These are phyloP conservation scores for Starmerella vitae DNA, from an alignment of 805 yeast genomes.

Conservation along the genomic window DNA sequence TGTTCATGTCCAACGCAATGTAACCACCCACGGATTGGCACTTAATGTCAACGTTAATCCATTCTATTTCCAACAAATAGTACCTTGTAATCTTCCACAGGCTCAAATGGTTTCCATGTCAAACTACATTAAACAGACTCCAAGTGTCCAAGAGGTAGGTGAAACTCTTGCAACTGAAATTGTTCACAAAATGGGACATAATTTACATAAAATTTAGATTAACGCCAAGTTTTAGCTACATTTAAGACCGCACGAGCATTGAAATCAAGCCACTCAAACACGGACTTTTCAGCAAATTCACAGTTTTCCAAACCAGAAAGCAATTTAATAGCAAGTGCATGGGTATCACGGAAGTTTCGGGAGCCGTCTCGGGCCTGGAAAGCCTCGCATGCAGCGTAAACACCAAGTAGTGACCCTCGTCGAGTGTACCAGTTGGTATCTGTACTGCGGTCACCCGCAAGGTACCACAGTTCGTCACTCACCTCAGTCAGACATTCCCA, in stretches of 20 bases:
- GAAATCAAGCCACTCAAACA: constrained; percentile 68
- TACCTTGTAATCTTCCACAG: constrained; percentile 74
- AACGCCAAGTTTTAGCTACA: constrained; percentile 31
- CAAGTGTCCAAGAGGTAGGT: constrained; percentile 32
- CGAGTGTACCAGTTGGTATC: constrained; percentile 93
- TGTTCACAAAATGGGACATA: constrained; percentile 3
- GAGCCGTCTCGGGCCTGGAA: constrained; percentile 69
- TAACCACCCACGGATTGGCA: constrained; percentile 83
- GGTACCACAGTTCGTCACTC: constrained; percentile 70
- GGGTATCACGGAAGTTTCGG: constrained; percentile 40
- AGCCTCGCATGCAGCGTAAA: constrained; percentile 58
- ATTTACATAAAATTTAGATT: not conserved
- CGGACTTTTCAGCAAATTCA: constrained; percentile 48
- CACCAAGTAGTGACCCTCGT: constrained; percentile 52
- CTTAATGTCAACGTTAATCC: constrained; percentile 67
- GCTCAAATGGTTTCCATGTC: constrained; percentile 39
- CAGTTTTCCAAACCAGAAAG: constrained; percentile 39
- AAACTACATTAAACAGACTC: constrained; percentile 6
- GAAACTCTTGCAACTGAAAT: constrained; percentile 30
- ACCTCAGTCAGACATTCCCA: constrained; percentile 57
- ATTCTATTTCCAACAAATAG: constrained; percentile 51
- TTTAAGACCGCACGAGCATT: constrained; percentile 51
- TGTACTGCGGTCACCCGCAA: constrained; percentile 61
- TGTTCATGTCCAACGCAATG: constrained; percentile 64
- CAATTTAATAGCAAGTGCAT: constrained; percentile 48